Conservation (phyloP, 139 green algal species). For the Picochlorum sp. region DNA sequence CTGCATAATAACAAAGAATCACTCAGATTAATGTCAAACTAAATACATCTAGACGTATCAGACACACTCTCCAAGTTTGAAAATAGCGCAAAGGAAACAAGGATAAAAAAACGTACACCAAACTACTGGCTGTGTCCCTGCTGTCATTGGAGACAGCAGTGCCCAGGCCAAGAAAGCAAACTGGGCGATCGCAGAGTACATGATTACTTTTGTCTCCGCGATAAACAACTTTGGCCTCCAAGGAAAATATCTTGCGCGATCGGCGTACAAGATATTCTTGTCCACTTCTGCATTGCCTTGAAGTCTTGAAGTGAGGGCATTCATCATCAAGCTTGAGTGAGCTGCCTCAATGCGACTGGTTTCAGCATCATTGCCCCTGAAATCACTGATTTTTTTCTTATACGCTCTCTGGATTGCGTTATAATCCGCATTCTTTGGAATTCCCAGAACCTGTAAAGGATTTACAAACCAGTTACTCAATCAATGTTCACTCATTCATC, state of each 20-base stretch:
- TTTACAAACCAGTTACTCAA: neutral
- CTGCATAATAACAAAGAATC: slow-evolving; percentile 2
- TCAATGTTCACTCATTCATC: neutral
- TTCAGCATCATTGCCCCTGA: slow-evolving; percentile 19
- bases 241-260: slow-evolving; percentile 38
- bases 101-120: slow-evolving; percentile 11
- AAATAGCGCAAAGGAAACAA: neutral
- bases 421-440: slow-evolving; percentile 23
- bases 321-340: slow-evolving; percentile 48
- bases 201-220: slow-evolving; percentile 26
- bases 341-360: slow-evolving; percentile 31
- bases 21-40: neutral
- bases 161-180: slow-evolving; percentile 27
- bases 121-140: slow-evolving; percentile 38
- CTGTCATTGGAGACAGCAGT: slow-evolving; percentile 17
- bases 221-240: slow-evolving; percentile 37
- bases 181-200: slow-evolving; percentile 17
- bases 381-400: slow-evolving; percentile 22
- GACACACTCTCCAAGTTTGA: neutral
- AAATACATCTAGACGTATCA: neutral
- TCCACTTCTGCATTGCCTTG: slow-evolving; percentile 27
- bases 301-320: slow-evolving; percentile 23
- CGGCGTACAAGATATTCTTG: slow-evolving; percentile 41
- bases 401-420: slow-evolving; percentile 34
- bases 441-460: slow-evolving; percentile 35